Evolutionary conservation across 2,329 filamentous ascomycete genomes (phyloP), one percentile per base, ranked within the genome.

Genomic region (Neonectria punicea): DNA sequence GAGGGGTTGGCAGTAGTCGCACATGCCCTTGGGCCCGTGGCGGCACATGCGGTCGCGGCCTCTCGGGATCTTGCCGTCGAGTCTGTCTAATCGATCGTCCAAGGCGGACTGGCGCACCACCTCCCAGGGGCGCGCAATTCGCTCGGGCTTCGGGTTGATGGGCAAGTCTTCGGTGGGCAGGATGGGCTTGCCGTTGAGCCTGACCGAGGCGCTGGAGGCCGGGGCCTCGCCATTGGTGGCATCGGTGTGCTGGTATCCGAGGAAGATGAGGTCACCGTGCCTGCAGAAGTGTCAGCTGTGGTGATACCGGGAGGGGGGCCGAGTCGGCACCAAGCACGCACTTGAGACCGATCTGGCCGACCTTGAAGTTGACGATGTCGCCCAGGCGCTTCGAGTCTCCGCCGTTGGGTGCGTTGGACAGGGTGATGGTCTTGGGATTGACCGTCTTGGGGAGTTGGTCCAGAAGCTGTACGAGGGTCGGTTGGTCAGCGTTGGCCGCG

Each of bases 11-110:
- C 96, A 99, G 81, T 98, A 97, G 81, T 99, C 96, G 80, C 96
- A 99, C 96, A 99, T 99, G 78, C 96, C 96, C 81, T 97, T 98
- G 56, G 92, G 90, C 1, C 95, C 95, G 78, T 99, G 96, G 67
- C 93, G 91, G 82, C 96, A 99, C 94, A 99, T 96, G 77, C 92
- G 93, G 77, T 97, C 93, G 63, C 86, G 86, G 67, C 87, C 87
- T 67, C 94, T 86, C 20, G 89, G 83, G 56, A 98, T 97, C 82
- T 97, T 99, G 70, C 96, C 96, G 84, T 96, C 91, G 70, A 90
- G 87, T 80, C 89, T 93, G 80, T 99, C 96, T 76, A 99, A 83
- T 61, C 87, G 84, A 76, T 99, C 91, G 77, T 99, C 97, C 10
- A 99, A 85, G 2, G 90, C 85, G 2, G 94, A 97, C 81, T 99